Conservation (phyloP, 768 basidiomycete genomes). For the Tubosaeta sp. region DNA sequence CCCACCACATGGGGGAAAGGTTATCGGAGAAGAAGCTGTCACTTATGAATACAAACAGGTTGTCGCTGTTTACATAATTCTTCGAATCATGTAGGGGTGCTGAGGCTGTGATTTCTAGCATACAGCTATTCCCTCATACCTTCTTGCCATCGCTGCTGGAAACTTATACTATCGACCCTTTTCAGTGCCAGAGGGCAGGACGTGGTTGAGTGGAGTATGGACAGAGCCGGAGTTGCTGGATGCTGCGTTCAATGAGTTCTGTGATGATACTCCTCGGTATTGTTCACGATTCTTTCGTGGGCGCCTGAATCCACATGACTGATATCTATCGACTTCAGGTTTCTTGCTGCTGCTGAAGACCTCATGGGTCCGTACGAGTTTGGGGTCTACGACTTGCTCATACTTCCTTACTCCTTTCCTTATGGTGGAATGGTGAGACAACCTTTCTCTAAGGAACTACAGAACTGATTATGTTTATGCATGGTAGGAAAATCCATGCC, state of each 20-base stretch:
- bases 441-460: background rate
- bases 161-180: constrained; percentile 75
- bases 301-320: background rate
- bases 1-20: constrained; percentile 70
- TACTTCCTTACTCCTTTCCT: constrained; percentile 89
- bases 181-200: constrained; percentile 50
- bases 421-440: constrained; percentile 77
- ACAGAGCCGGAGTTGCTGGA: constrained; percentile 83
- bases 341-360: constrained; percentile 66
- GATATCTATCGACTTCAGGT: constrained; percentile 40
- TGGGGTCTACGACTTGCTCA: constrained; percentile 83
- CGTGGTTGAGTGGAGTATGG: constrained; percentile 86
- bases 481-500: constrained; percentile 78
- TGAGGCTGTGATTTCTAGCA: constrained; percentile 40
- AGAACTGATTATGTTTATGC: constrained; percentile 1
- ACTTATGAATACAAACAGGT: constrained; percentile 79
- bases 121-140: constrained; percentile 83
- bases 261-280: constrained; percentile 75
- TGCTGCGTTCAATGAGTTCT: constrained; percentile 81
- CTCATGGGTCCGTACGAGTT: constrained; percentile 75
- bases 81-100: too few relatives aligned
- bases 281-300: background rate
- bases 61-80: constrained; percentile 7
- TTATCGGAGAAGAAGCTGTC: constrained; percentile 68
- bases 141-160: constrained; percentile 89